Conservation (phyloP, 106 monocot genomes). For the Acanthochlamys bracteata region DNA sequence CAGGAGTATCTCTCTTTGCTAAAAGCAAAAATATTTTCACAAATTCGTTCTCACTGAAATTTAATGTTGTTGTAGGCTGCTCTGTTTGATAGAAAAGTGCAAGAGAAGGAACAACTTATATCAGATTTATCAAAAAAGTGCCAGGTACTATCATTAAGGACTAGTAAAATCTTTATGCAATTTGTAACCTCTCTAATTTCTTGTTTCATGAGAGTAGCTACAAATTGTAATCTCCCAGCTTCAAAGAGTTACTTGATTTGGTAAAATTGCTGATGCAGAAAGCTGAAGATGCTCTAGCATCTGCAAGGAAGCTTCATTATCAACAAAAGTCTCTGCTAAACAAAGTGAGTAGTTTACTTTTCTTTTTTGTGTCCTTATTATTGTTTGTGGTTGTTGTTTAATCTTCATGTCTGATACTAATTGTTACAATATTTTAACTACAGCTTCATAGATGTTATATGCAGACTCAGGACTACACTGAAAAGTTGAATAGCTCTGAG, state of each 20-base stretch:
- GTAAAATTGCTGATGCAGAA: slow-evolving; percentile 32
- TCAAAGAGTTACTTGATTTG: not conserved
- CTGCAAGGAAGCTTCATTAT: slow-evolving; percentile 56
- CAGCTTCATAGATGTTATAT: slow-evolving; percentile 53
- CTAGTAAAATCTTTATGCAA: not conserved
- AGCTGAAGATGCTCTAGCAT: slow-evolving; percentile 54
- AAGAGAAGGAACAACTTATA: slow-evolving; percentile 43
- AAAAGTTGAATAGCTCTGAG: slow-evolving; percentile 56
- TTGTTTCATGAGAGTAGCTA: not conserved
- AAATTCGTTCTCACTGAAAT: not conserved
- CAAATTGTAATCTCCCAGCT: not conserved
- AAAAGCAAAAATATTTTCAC: not conserved
- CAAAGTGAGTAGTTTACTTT: slow-evolving; percentile 33
- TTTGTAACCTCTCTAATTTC: slow-evolving; percentile 3
- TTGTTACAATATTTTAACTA: not conserved
- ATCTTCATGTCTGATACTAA: not conserved
- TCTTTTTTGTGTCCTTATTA: not conserved
- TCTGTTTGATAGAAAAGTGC: slow-evolving; percentile 46
- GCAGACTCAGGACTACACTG: slow-evolving; percentile 41
- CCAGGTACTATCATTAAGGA: slow-evolving; percentile 26
- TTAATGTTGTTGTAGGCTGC: slow-evolving; percentile 46
- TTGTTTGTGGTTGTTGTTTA: not conserved
- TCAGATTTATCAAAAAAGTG: slow-evolving; percentile 58
- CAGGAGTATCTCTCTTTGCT: no score
- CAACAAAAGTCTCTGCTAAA: slow-evolving; percentile 38